Conservation (phyloP, 2,329 filamentous ascomycete species). For the Claviceps paspali region DNA sequence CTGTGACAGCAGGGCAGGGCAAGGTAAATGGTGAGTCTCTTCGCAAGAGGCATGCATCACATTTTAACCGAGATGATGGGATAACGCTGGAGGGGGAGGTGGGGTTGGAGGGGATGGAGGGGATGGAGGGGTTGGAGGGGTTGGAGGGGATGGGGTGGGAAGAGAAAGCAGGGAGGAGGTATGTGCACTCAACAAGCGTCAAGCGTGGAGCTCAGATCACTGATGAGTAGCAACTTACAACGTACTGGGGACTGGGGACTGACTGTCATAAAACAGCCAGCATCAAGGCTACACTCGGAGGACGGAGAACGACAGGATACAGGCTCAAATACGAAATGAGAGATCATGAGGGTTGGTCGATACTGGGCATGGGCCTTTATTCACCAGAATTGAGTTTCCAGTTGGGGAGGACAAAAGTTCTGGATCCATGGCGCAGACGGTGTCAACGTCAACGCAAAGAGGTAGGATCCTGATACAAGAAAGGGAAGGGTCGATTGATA, state of each 20-base stretch:
- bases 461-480: not conserved
- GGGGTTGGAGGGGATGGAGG: not conserved
- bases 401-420: not conserved
- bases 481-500: not conserved
- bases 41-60: too few relatives aligned
- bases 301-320: not conserved
- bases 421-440: constrained; percentile 1
- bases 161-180: not conserved
- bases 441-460: not conserved
- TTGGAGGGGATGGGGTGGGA: not conserved
- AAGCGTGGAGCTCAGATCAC: not conserved
- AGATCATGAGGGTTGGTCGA: not conserved
- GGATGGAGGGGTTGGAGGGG: not conserved
- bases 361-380: not conserved
- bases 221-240: too few relatives aligned
- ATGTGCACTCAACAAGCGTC: not conserved
- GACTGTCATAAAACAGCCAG: not conserved
- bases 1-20: too few relatives aligned
- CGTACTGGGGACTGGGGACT: not conserved
- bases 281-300: not conserved
- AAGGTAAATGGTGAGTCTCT: too few relatives aligned
- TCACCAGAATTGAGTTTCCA: not conserved
- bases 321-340: not conserved
- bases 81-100: too few relatives aligned
- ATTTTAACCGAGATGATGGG: too few relatives aligned